phyloP scores from a whole-genome alignment of 345 rosid genomes.

The Brassica juncea region DNA sequence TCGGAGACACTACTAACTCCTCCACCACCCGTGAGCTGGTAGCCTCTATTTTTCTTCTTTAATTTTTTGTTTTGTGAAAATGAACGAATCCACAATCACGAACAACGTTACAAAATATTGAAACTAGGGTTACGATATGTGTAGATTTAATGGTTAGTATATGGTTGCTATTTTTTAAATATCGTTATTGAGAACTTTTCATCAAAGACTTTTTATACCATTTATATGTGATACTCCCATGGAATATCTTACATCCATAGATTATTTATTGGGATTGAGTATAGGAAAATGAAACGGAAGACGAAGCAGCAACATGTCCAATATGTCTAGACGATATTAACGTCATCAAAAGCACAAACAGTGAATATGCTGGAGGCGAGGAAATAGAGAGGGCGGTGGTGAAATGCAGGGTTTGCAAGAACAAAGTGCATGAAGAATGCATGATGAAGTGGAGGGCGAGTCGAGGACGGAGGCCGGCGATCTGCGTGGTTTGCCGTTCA shows the following conservation, averaged over 20 bases:
- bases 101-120: not conserved
- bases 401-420: slow-evolving; percentile 68
- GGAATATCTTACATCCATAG: not conserved
- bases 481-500: slow-evolving; percentile 78
- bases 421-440: slow-evolving; percentile 79
- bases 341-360: not conserved
- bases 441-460: slow-evolving; percentile 72
- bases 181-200: not conserved
- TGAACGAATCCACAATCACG: not conserved
- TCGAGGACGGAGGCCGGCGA: slow-evolving; percentile 63
- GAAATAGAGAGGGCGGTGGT: slow-evolving; percentile 45
- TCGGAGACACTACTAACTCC: slow-evolving; percentile 9
- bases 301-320: slow-evolving; percentile 52
- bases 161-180: too few species aligned
- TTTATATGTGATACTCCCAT: not conserved
- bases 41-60: not conserved
- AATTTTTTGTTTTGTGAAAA: not conserved
- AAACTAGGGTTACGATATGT: not conserved
- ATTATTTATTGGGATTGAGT: not conserved
- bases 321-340: slow-evolving; percentile 70
- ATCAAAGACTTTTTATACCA: not conserved
- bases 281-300: slow-evolving; percentile 40
- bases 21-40: slow-evolving; percentile 32
- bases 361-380: not conserved
- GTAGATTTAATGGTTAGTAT: not conserved